Evolutionary conservation across 768 basidiomycete species (phyloP).

Genomic region (Russula griseocarnosa): DNA sequence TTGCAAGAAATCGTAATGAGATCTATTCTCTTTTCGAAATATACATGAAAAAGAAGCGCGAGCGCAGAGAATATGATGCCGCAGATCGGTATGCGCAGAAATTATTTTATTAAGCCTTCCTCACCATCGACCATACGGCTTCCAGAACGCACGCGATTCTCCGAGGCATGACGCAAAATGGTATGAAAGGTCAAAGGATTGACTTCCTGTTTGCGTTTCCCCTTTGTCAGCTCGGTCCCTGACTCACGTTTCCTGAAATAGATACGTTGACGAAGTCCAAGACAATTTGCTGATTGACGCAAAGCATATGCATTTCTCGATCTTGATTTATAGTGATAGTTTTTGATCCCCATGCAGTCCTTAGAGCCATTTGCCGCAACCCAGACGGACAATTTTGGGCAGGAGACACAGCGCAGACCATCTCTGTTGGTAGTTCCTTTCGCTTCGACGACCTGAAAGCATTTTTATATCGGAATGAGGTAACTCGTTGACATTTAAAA

Average conservation of each 20-base stretch:
- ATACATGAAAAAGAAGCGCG: conserved; percentile 48
- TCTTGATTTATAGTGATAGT: no score
- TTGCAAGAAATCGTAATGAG: conserved; percentile 54
- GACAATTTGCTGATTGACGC: conserved; percentile 67
- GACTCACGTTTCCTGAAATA: conserved; percentile 30
- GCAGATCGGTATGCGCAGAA: conserved; percentile 51
- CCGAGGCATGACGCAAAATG: conserved; percentile 5
- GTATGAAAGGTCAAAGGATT: conserved; percentile 16
- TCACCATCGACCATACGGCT: not conserved
- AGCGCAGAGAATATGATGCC: conserved; percentile 47
- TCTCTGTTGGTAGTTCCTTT: conserved; percentile 66
- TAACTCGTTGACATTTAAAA: conserved; percentile 27
- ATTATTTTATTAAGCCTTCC: not conserved
- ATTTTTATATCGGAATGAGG: conserved; percentile 59
- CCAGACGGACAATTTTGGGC: conserved; percentile 74
- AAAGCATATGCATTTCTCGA: conserved; percentile 41
- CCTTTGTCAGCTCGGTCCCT: not conserved
- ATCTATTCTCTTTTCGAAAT: conserved; percentile 44
- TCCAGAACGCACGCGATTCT: conserved; percentile 24
- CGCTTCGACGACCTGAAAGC: conserved; percentile 67
- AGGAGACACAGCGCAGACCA: conserved; percentile 74
- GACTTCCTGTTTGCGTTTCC: conserved; percentile 10
- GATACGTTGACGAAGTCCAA: conserved; percentile 67
- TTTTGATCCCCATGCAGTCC: conserved; percentile 39
- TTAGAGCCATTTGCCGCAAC: conserved; percentile 57